Base-by-base conservation (phyloP, 2,329 filamentous ascomycete genomes). In the Neonectria coccinea region DNA sequence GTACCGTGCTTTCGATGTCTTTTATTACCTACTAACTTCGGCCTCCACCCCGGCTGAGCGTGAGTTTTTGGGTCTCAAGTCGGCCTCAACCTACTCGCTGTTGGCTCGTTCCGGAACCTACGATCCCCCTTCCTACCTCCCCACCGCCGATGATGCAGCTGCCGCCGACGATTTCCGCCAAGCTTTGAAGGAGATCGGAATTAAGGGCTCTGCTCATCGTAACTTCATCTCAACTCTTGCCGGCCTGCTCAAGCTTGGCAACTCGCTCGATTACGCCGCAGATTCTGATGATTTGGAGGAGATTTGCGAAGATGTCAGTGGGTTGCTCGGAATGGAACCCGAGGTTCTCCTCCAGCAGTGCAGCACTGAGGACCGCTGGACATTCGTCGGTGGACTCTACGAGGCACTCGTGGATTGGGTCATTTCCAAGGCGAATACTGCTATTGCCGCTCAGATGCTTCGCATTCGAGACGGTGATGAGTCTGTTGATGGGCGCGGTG, bases 381-480 rank as follows among this genome's bases (percentile, higher is more conserved):
- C 92, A 2, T 83, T 97, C 44, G 92, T 98, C 64, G 91, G 89
- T 12, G 94, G 93, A 2, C 84, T 98, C 16, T 99, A 99, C 74
- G 96, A 99, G 79, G 91, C 94, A 12, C 83, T 98, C 27, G 94
- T 99, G 0, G 96, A 98, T 76, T 98, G 94, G 92, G 92, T 99
- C 14, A 91, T 99, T 65, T 82, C 85, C 61, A 96, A 94, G 76
- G 95, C 94, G 61, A 99, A 99, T 72, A 87, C 90, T 36, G 88
- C 94, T 11, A 97, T 99, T 73, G 85, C 89, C 1, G 84, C 84
- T 4, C 93, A 97, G 70, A 88, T 98, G 77, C 83, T 86, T 20
- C 86, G 85, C 25, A 88, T 89, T 60, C 85, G 85, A 55, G 87
- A 91, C 41, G 88, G 88, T 1, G 89, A 90, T 50, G 90, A 91